Evolutionary conservation across 1,284 basidiomycete genomes (phyloP).

Genomic region (Malassezia nana): DNA sequence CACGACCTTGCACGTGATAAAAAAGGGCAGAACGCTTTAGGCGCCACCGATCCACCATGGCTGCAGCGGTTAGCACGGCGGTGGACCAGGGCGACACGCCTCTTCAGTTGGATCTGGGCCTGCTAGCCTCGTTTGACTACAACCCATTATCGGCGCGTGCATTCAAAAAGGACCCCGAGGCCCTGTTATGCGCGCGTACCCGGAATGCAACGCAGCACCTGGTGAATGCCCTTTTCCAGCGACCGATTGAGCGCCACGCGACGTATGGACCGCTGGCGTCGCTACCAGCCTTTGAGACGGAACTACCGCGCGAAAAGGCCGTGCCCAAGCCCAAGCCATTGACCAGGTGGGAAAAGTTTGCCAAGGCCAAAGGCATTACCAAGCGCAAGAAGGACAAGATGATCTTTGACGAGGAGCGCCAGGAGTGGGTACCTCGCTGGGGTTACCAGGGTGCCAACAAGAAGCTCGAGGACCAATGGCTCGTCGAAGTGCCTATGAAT

Average conservation of each 20-base stretch:
- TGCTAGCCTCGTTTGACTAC: slow-evolving; percentile 73
- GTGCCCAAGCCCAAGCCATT: slow-evolving; percentile 81
- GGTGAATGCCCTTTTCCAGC: slow-evolving; percentile 66
- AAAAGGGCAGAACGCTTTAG: neutral
- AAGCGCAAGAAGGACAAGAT: slow-evolving; percentile 64
- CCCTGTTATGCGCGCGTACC: slow-evolving; percentile 67
- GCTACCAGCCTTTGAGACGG: slow-evolving; percentile 60
- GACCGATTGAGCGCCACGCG: slow-evolving; percentile 63
- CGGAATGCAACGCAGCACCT: slow-evolving; percentile 78
- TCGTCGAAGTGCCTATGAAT: slow-evolving; percentile 75
- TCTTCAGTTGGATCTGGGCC: slow-evolving; percentile 70
- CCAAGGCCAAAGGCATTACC: slow-evolving; percentile 83
- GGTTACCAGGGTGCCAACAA: slow-evolving; percentile 71
- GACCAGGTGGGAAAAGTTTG: slow-evolving; percentile 96
- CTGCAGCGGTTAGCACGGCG: slow-evolving; percentile 15
- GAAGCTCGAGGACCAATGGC: slow-evolving; percentile 78
- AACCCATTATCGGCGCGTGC: slow-evolving; percentile 74
- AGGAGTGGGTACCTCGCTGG: slow-evolving; percentile 89
- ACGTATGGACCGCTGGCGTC: slow-evolving; percentile 73
- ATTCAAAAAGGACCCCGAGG: slow-evolving; percentile 63
- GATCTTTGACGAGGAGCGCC: slow-evolving; percentile 86
- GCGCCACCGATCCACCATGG: slow-evolving; percentile 8
- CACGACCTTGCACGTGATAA: neutral
- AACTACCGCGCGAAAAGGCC: slow-evolving; percentile 78
- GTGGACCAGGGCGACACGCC: slow-evolving; percentile 62